Evolutionary conservation across 257 asterid genomes (phyloP).

Genomic region (Solanum lignicaule): DNA sequence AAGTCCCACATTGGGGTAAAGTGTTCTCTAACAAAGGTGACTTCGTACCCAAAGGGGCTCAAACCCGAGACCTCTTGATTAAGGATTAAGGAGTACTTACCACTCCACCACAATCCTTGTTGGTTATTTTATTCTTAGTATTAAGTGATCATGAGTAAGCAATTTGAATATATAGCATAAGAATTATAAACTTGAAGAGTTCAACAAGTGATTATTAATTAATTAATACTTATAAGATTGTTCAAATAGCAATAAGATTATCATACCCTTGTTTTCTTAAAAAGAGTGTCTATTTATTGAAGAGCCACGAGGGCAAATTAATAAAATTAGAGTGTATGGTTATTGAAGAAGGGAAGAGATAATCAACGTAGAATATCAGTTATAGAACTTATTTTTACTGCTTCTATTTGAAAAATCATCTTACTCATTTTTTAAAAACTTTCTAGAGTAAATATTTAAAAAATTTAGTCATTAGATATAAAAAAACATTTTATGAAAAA

Average conservation of each 20-base stretch:
- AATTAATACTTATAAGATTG: neutral
- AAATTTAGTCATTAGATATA: too few relatives aligned
- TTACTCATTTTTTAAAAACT: too few relatives aligned
- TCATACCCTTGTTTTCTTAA: neutral
- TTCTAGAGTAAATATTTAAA: too few relatives aligned
- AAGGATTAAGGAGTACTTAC: too few relatives aligned
- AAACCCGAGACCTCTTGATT: too few relatives aligned
- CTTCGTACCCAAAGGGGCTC: fast-evolving
- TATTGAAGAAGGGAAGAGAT: neutral
- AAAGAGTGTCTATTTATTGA: neutral
- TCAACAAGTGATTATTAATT: neutral
- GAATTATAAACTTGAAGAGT: neutral
- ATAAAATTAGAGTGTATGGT: neutral
- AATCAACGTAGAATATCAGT: too few relatives aligned
- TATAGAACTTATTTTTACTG: too few relatives aligned
- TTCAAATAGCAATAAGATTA: neutral
- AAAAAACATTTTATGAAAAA: too few relatives aligned
- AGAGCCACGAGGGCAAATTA: neutral
- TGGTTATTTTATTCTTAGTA: neutral
- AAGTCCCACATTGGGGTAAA: too few relatives aligned
- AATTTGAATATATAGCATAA: neutral
- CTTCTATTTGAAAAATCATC: too few relatives aligned
- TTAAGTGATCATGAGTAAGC: neutral
- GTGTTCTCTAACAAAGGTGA: too few relatives aligned
- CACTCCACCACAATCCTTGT: too few relatives aligned